Percentiles rank a stretch among this genome's conserved stretches.
Evolutionary conservation across 331 rosid genomes (phyloP).

Genomic region (Ulmus americana): DNA sequence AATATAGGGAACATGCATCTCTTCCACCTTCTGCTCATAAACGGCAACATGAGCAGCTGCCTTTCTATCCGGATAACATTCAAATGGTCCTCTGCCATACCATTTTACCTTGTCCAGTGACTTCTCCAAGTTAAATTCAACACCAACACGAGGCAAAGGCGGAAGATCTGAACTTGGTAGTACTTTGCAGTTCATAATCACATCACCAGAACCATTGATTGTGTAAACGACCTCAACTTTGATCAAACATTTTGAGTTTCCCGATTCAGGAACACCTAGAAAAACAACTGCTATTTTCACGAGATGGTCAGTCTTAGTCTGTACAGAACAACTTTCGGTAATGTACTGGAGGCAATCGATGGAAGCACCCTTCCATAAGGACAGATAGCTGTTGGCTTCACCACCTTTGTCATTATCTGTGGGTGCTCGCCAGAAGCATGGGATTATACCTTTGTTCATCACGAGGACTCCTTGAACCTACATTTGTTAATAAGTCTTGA

Average conservation of each 20-base stretch:
- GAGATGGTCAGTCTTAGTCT: constrained; percentile 27
- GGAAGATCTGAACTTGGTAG: constrained; percentile 65
- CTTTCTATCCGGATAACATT: constrained; percentile 88
- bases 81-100: constrained; percentile 98
- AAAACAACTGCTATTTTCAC: constrained; percentile 46
- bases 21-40: constrained; percentile 53
- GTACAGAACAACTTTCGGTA: constrained; percentile 53
- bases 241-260: constrained; percentile 33
- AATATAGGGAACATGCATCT: constrained; percentile 87
- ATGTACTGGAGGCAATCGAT: constrained; percentile 51
- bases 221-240: constrained; percentile 50
- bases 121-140: constrained; percentile 58
- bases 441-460: constrained; percentile 63
- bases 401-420: constrained; percentile 94
- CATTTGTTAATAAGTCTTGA: constrained; percentile 23
- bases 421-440: constrained; percentile 93
- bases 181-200: constrained; percentile 56
- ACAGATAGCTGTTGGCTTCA: constrained; percentile 46
- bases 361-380: constrained; percentile 73
- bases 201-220: constrained; percentile 69
- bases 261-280: constrained; percentile 41
- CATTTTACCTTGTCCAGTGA: constrained; percentile 58
- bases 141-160: constrained; percentile 90
- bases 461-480: constrained; percentile 67
- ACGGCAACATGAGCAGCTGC: constrained; percentile 73